Base-by-base conservation (phyloP, 257 asterid species). In the Nicotiana benthamiana region DNA sequence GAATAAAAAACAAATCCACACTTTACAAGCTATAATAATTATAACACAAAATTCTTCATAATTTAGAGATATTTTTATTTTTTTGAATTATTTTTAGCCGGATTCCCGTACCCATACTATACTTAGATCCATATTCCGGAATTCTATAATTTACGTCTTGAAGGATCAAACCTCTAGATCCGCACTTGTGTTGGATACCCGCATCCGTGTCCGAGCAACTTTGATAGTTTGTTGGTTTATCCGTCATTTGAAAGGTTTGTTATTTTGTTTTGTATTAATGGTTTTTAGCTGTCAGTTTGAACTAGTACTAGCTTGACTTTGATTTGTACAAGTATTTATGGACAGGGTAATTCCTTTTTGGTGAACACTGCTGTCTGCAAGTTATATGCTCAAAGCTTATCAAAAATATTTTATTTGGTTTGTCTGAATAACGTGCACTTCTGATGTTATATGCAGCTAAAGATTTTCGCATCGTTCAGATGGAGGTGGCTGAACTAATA, bases 401-500 rank as follows among this genome's bases (percentile, higher is more conserved):
- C 22, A 8, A 48, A 13, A 40, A 13, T 53, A 12, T 15, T 48
- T 74, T 48, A 6, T 48, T 74, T 74, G 40, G 40, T 48, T 48
- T 74, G 40, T 20, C 62, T 2, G 27, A 15, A 59, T 74, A 46
- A 48, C 51, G 43, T 24, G 79, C 61, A 46, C 43, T 74, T 82
- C 51, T 80, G 59, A 84, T 84, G 74, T 81, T 20, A 63, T 81
- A 80, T 91, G 87, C 93, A 95, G 99, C 97, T 48, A 93, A 90
- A 91, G 88, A 92, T 75, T 95, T 95, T 86, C 87, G 79, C 28
- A 82, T 77, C 61, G 97, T 89, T 82, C 99, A 93, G 91, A 89
- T 77, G 88, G 85, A 90, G 85, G 97, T 95, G 70, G 97, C 97
- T 7, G 98, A 93, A 83, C 85, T 93, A 86, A 88, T 91, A 63